A percentile compares a stretch with the other conserved stretches of the same genome.
These are phyloP conservation scores for Ascocoryne sarcoides DNA, from an alignment of 2,329 filamentous ascomycete genomes.

Conservation along the genomic window DNA sequence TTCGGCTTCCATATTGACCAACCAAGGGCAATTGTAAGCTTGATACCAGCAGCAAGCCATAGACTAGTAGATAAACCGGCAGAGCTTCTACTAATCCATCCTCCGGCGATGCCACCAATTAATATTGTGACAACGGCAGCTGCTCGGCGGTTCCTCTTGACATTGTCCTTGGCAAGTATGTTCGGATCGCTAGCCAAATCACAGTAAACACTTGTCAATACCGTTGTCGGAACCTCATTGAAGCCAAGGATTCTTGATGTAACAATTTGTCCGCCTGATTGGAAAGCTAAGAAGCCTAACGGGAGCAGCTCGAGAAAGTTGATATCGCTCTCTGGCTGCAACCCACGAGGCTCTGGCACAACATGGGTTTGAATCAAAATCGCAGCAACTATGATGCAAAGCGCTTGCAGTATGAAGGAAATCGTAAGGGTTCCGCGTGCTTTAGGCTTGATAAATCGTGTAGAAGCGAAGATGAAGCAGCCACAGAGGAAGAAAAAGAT, in stretches of 20 bases:
- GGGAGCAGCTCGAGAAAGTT: slow-evolving; percentile 37
- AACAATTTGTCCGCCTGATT: slow-evolving; percentile 72
- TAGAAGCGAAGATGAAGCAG: slow-evolving; percentile 38
- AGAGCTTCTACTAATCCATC: slow-evolving; percentile 42
- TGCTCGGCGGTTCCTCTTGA: slow-evolving; percentile 43
- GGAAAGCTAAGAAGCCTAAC: slow-evolving; percentile 49
- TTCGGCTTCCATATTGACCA: slow-evolving; percentile 52
- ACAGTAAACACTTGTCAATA: slow-evolving; percentile 74
- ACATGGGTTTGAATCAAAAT: slow-evolving; percentile 39
- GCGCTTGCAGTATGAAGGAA: slow-evolving; percentile 44
- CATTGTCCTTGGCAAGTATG: slow-evolving; percentile 37
- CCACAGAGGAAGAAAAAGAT: slow-evolving; percentile 45
- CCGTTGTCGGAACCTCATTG: slow-evolving; percentile 66
- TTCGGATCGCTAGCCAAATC: slow-evolving; percentile 63
- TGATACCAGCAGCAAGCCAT: slow-evolving; percentile 39
- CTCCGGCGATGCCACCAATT: slow-evolving; percentile 44
- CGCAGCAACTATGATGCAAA: slow-evolving; percentile 44
- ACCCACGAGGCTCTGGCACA: slow-evolving; percentile 35
- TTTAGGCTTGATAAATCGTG: slow-evolving; percentile 30
- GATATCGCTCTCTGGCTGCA: slow-evolving; percentile 20
- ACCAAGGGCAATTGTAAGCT: slow-evolving; percentile 44
- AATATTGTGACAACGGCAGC: slow-evolving; percentile 43
- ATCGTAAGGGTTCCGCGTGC: slow-evolving; percentile 35
- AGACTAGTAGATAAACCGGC: slow-evolving; percentile 42
- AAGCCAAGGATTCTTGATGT: slow-evolving; percentile 61